Base-by-base conservation (phyloP, 495 filamentous ascomycete species). In the Penicillium lividum region DNA sequence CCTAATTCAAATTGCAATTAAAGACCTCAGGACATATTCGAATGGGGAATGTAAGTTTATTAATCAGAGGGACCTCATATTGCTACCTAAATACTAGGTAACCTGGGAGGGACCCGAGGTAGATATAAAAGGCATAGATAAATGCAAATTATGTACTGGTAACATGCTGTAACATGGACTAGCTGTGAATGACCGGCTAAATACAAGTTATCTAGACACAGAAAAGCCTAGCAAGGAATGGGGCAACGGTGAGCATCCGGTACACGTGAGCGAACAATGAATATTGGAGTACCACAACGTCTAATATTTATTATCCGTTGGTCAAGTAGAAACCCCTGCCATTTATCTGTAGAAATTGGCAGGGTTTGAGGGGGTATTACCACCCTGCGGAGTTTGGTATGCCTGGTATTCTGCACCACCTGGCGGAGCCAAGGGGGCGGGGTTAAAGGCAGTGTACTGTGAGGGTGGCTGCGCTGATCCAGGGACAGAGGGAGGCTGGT, bases 351-450 rank as follows among this genome's bases (percentile, higher is more conserved):
- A 80, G 54, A 67, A 80, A 4, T 74, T 76, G 54, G 72, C 69
- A 5, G 77, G 77, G 56, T 78, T 79, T 18, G 70, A 67, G 51
- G 65, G 70, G 30, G 73, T 49, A 7, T 63, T 62, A 3, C 67
- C 69, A 11, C 66, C 66, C 49, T 70, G 68, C 18, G 79, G 60
- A 22, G 77, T 71, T 51, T 79, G 78, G 60, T 84, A 85, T 15
- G 81, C 72, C 58, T 83, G 81, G 61, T 86, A 86, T 31, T 73
- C 73, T 9, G 64, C 69, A 34, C 56, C 63, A 42, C 63, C 58
- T 43, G 78, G 61, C 25, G 73, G 68, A 51, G 71, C 67, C 8
- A 64, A 64, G 51, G 73, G 57, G 11, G 69, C 68, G 7, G 76
- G 63, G 5, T 54, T 72, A 44, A 71, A 62, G 3, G 71, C 61